These are phyloP conservation scores for Phytopythium sindhum DNA, from an alignment of 352 stramenopile species.

Conservation along the genomic window DNA sequence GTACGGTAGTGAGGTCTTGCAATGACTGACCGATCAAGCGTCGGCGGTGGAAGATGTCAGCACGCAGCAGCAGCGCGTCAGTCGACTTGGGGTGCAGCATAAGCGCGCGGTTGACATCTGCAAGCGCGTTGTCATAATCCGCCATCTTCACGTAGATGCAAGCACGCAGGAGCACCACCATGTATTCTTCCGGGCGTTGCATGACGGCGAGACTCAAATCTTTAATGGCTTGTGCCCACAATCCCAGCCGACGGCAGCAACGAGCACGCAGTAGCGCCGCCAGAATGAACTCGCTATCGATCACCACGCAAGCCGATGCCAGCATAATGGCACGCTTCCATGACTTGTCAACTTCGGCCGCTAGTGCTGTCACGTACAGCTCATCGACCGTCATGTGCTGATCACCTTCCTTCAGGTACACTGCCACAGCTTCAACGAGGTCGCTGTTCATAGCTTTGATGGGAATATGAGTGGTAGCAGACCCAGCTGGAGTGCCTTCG, in stretches of 20 bases:
- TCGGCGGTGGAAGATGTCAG: conserved; percentile 58
- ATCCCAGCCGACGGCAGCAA: conserved; percentile 60
- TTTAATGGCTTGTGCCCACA: conserved; percentile 74
- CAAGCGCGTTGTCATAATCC: conserved; percentile 48
- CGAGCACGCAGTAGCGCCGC: conserved; percentile 56
- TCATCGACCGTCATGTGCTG: conserved; percentile 61
- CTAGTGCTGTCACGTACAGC: conserved; percentile 48
- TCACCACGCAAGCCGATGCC: conserved; percentile 61
- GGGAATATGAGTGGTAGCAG: conserved; percentile 7
- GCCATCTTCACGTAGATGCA: conserved; percentile 56
- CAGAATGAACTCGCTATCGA: conserved; percentile 62
- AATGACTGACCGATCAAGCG: conserved; percentile 42
- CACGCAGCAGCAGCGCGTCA: conserved; percentile 61
- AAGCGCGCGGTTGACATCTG: conserved; percentile 59
- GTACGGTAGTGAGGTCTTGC: conserved; percentile 58
- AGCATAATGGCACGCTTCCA: conserved; percentile 75
- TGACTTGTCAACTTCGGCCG: conserved; percentile 48
- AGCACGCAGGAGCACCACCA: conserved; percentile 49
- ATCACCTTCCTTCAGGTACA: conserved; percentile 54
- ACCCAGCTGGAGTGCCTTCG: background rate
- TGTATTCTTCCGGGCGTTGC: conserved; percentile 49
- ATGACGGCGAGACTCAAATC: conserved; percentile 53
- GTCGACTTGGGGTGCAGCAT: conserved; percentile 58
- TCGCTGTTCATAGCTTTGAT: conserved; percentile 47
- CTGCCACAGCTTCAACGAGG: conserved; percentile 37